Percentiles rank a stretch among this genome's conserved stretches.
Evolutionary conservation across 352 stramenopile species (phyloP).

Genomic region (Phytophthora constricta): DNA sequence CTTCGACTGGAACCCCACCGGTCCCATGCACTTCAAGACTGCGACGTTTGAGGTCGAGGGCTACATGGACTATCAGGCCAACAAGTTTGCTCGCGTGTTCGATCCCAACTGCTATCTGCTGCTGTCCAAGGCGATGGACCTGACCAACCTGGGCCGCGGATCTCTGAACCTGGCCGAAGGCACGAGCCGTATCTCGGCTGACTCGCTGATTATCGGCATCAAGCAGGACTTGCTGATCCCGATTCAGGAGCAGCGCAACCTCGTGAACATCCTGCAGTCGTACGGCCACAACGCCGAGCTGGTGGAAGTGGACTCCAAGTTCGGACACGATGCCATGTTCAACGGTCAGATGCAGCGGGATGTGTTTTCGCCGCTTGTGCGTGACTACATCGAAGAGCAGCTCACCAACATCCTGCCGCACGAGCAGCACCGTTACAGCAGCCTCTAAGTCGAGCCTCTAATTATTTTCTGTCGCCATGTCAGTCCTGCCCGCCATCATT

Average conservation of each 20-base stretch:
- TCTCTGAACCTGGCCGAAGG: slow-evolving; percentile 77
- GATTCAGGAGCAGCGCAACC: slow-evolving; percentile 79
- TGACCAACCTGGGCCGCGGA: slow-evolving; percentile 78
- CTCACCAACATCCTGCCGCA: slow-evolving; percentile 56
- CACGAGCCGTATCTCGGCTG: slow-evolving; percentile 68
- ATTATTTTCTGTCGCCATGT: slow-evolving; percentile 10
- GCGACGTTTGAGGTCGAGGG: slow-evolving; percentile 89
- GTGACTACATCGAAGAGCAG: slow-evolving; percentile 74
- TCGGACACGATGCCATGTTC: slow-evolving; percentile 91
- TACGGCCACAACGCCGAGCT: slow-evolving; percentile 72
- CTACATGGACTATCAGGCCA: slow-evolving; percentile 92
- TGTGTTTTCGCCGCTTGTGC: slow-evolving; percentile 73
- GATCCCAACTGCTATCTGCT: slow-evolving; percentile 91
- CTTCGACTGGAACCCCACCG: slow-evolving; percentile 89
- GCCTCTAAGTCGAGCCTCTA: slow-evolving; percentile 63
- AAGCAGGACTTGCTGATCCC: slow-evolving; percentile 89
- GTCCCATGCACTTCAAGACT: slow-evolving; percentile 71
- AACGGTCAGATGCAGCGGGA: slow-evolving; percentile 81
- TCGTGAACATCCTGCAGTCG: slow-evolving; percentile 84
- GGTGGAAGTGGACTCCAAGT: slow-evolving; percentile 84
- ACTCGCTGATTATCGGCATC: slow-evolving; percentile 79
- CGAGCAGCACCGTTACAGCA: slow-evolving; percentile 86
- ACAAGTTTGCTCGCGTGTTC: slow-evolving; percentile 85
- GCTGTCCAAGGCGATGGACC: slow-evolving; percentile 89
- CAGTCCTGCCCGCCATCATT: not conserved